phyloP scores from a whole-genome alignment of 805 yeast species.

The Spathaspora sp. region DNA sequence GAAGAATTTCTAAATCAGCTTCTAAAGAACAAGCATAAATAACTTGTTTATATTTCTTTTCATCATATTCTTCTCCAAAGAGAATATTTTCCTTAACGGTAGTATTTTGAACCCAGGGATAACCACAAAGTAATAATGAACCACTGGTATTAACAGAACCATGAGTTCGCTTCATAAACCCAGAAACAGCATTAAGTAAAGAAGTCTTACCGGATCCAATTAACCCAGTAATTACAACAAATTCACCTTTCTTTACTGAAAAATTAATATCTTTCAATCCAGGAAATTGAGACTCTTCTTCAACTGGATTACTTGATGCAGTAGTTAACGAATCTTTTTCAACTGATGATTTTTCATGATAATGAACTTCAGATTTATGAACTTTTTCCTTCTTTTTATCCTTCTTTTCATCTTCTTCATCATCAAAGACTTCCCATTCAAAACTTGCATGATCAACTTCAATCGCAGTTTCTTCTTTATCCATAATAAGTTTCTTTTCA shows the following conservation, averaged over 20 bases:
- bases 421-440: slow-evolving; percentile 27
- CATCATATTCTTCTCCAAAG: slow-evolving; percentile 24
- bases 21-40: slow-evolving; percentile 28
- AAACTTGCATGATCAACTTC: slow-evolving; percentile 20
- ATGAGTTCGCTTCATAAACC: slow-evolving; percentile 29
- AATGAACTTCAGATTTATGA: not conserved
- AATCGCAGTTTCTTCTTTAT: slow-evolving; percentile 18
- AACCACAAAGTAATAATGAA: slow-evolving; percentile 26
- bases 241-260: slow-evolving; percentile 26
- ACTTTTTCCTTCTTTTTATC: slow-evolving; percentile 5
- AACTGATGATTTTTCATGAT: not conserved
- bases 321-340: slow-evolving; percentile 8
- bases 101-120: slow-evolving; percentile 35
- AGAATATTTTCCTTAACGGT: slow-evolving; percentile 30
- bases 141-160: slow-evolving; percentile 31
- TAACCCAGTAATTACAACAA: slow-evolving; percentile 32
- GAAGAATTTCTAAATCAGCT: slow-evolving; percentile 27
- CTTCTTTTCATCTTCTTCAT: slow-evolving; percentile 8
- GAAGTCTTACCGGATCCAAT: slow-evolving; percentile 38
- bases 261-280: slow-evolving; percentile 27
- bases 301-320: slow-evolving; percentile 1
- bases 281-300: slow-evolving; percentile 16
- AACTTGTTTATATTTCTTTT: slow-evolving; percentile 20
- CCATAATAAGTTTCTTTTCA: slow-evolving; percentile 21
- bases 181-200: slow-evolving; percentile 32